These are phyloP conservation scores for Ogataea glucozyma DNA, from an alignment of 805 yeast genomes.

Conservation along the genomic window DNA sequence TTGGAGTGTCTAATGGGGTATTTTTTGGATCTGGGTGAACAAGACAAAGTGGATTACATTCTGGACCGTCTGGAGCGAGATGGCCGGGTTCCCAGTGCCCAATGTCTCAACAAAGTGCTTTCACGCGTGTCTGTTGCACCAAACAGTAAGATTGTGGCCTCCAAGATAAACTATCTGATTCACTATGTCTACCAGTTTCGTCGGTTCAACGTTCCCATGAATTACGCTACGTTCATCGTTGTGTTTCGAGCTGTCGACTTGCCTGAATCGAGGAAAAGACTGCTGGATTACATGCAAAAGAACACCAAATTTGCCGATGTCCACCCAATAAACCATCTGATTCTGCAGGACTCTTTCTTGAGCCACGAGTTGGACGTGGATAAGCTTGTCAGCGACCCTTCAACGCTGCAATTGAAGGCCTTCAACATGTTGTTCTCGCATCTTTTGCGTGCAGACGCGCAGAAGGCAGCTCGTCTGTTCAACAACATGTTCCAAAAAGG, in stretches of 20 bases:
- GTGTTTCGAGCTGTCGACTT: constrained; percentile 8
- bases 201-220: constrained; percentile 6
- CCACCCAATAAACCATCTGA: constrained; percentile 6
- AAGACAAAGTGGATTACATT: constrained; percentile 6
- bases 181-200: constrained; percentile 4
- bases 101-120: constrained; percentile 5
- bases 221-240: constrained; percentile 16
- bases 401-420: background rate
- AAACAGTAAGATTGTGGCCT: background rate
- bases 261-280: constrained; percentile 5
- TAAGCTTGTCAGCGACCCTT: constrained; percentile 4
- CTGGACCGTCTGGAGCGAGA: constrained; percentile 5
- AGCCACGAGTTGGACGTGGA: constrained; percentile 1
- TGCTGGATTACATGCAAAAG: constrained; percentile 2
- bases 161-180: constrained; percentile 8
- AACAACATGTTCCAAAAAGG: constrained; percentile 5
- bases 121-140: constrained; percentile 1
- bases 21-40: constrained; percentile 5
- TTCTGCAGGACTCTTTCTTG: constrained; percentile 8
- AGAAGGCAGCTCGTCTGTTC: constrained; percentile 11
- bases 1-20: constrained; percentile 1
- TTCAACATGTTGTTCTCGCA: constrained; percentile 11
- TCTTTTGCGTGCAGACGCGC: constrained; percentile 7
- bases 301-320: background rate
- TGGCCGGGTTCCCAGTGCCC: background rate